Percentiles rank a stretch among this genome's conserved stretches.
Evolutionary conservation across 768 basidiomycete species (phyloP).

Genomic region (Mycena amicta): DNA sequence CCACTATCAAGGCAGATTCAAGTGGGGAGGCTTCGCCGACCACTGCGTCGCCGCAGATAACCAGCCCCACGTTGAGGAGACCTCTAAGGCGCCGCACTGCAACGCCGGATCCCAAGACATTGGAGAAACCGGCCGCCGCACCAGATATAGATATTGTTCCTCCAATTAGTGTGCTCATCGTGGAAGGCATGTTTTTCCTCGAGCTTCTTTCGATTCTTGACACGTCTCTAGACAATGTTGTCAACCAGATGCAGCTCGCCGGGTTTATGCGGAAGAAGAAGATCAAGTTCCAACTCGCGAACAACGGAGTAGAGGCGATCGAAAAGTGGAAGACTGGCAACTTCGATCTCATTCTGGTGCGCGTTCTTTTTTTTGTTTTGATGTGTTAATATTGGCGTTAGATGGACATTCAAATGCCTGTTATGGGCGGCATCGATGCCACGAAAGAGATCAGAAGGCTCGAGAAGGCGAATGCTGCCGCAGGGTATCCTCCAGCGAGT

Average conservation of each 20-base stretch:
- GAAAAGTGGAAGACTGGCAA: slow-evolving; percentile 91
- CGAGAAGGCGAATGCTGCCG: slow-evolving; percentile 67
- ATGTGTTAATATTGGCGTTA: slow-evolving; percentile 35
- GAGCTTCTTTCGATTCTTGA: slow-evolving; percentile 13
- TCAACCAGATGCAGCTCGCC: slow-evolving; percentile 97
- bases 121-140: slow-evolving; percentile 53
- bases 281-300: slow-evolving; percentile 93
- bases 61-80: slow-evolving; percentile 19
- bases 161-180: slow-evolving; percentile 96
- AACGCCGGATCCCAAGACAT: slow-evolving; percentile 32
- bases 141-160: slow-evolving; percentile 81
- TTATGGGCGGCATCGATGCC: slow-evolving; percentile 97
- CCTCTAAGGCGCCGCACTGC: slow-evolving; percentile 26
- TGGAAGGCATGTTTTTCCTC: slow-evolving; percentile 73
- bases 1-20: neutral
- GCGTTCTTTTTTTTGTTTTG: slow-evolving; percentile 27
- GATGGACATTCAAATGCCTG: slow-evolving; percentile 99
- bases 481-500: slow-evolving; percentile 70
- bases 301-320: slow-evolving; percentile 94
- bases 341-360: slow-evolving; percentile 93
- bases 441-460: slow-evolving; percentile 92
- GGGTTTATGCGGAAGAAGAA: slow-evolving; percentile 96
- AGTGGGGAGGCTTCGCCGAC: too few relatives aligned
- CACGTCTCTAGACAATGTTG: slow-evolving; percentile 80
- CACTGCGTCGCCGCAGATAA: slow-evolving; percentile 5